Percentiles rank a stretch among this genome's conserved stretches.
Conservation (phyloP, 228 moss, liverwort and hornwort species). For the Sphagnum magellanicum region DNA sequence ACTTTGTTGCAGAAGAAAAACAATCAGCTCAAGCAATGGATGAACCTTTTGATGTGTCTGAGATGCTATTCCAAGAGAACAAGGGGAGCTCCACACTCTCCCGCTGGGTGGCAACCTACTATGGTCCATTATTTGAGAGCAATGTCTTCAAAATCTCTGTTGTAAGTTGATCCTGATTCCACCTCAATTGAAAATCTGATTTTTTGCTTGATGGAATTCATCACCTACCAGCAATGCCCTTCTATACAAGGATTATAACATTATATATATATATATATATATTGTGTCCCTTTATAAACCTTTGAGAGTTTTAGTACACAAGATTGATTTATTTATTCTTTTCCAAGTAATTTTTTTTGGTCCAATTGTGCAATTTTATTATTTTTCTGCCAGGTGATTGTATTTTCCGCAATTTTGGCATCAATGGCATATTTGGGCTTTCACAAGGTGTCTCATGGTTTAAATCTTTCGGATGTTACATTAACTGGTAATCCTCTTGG, state of each 20-base stretch:
- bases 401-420: conserved; percentile 55
- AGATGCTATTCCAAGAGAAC: conserved; percentile 70
- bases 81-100: conserved; percentile 73
- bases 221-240: too few relatives aligned
- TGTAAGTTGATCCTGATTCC: conserved; percentile 19
- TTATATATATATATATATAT: too few relatives aligned
- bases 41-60: conserved; percentile 44
- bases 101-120: conserved; percentile 73
- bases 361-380: neutral
- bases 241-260: too few relatives aligned
- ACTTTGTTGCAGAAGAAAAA: neutral
- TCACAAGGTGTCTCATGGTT: conserved; percentile 72
- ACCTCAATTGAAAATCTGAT: too few relatives aligned
- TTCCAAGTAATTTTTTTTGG: neutral
- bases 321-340: neutral
- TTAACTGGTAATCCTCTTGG: conserved; percentile 41
- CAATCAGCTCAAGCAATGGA: neutral
- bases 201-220: too few relatives aligned
- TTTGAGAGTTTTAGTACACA: neutral
- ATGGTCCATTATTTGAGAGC: conserved; percentile 74
- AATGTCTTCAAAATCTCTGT: conserved; percentile 65
- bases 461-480: conserved; percentile 85
- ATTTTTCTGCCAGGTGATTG: conserved; percentile 33
- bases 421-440: conserved; percentile 88
- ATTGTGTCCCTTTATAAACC: neutral